Evolutionary conservation across 1,284 basidiomycete genomes (phyloP), one percentile per base, ranked within the genome.

Genomic region (Tylopilus sp.): DNA sequence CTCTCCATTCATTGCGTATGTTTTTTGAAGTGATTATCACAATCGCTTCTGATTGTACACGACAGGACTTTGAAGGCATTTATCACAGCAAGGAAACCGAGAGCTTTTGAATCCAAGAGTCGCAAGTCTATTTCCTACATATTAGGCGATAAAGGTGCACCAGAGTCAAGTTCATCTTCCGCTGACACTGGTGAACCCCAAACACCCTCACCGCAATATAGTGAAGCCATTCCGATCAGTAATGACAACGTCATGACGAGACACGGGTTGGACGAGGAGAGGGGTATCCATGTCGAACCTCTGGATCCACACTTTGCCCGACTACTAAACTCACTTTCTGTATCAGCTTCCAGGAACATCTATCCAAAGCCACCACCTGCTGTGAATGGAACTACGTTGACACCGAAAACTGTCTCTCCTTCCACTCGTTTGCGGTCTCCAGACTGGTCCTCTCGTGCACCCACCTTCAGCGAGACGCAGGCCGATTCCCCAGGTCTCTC

Each of bases 1-100:
- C 46, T 87, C 93, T 3, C 96, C 96, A 2, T 98, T 99, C 75
- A 93, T 98, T 54, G 82, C 79, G 91, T 95, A 72, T 61, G 88
- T 76, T 26, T 44, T 41, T 26, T 46, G 49, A 36, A 33, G 33
- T 57, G 37, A 26, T 47, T 41, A 15, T 48, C 53, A 53, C 35
- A 53, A 53, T 37, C 25, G 28, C 32, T 49, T 52, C 57, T 65
- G 25, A 58, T 48, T 20, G 31, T 25, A 17, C 15, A 24, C 13
- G 9, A 58, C 57, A 90, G 88, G 17, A 76, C 82, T 46, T 67
- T 91, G 61, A 88, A 85, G 67, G 74, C 77, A 9, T 89, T 87
- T 61, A 83, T 86, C 51, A 76, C 78, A 50, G 76, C 77, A 47
- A 75, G 73, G 43, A 83, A 78, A 66, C 81, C 79, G 31, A 75